A percentile compares a stretch with the other conserved stretches of the same genome.
Conservation (phyloP, 306 rosid genomes). For the Benincasa hispida region DNA sequence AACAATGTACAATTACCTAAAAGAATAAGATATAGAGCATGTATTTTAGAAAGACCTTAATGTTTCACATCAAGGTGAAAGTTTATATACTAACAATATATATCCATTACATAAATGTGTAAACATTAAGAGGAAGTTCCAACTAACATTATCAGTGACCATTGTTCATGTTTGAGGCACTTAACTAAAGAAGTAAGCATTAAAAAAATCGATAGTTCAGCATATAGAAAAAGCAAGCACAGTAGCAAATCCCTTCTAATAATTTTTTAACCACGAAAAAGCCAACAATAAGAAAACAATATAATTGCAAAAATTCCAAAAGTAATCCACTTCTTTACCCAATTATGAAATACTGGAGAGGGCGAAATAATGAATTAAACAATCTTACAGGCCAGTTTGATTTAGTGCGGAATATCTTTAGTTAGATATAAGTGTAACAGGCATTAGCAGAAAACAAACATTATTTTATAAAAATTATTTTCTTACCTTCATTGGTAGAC, state of each 20-base stretch:
- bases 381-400: background rate
- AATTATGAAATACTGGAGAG: background rate
- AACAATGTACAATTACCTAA: slow-evolving; percentile 61
- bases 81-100: background rate
- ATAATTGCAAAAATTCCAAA: background rate
- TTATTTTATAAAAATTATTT: background rate
- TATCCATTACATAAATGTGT: background rate
- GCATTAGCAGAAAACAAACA: background rate
- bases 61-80: background rate
- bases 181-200: background rate
- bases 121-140: background rate
- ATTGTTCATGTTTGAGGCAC: background rate
- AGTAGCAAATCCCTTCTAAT: no score
- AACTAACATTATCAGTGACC: background rate
- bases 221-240: no score
- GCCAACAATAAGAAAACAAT: background rate
- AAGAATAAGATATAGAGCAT: slow-evolving; percentile 8
- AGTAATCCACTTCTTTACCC: background rate
- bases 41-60: background rate
- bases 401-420: background rate
- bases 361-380: background rate
- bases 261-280: background rate
- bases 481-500: slow-evolving; percentile 36
- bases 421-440: background rate
- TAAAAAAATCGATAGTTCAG: background rate